Percentiles rank a stretch among this genome's conserved stretches.
Evolutionary conservation across 2,329 filamentous ascomycete genomes (phyloP).

Genomic region (Neophaeococcomyces mojaviensis): DNA sequence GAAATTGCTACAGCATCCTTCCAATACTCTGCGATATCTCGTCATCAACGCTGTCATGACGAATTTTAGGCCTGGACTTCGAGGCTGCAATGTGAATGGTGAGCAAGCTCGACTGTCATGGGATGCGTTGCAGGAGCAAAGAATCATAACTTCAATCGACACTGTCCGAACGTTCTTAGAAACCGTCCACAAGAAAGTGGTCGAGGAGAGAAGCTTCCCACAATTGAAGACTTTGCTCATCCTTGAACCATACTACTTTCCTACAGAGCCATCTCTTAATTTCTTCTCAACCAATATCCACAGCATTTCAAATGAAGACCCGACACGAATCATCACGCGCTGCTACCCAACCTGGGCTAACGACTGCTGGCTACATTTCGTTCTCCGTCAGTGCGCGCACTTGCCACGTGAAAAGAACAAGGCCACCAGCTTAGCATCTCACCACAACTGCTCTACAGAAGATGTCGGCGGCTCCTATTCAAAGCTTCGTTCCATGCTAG

Average conservation of each 20-base stretch:
- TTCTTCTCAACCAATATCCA: constrained; percentile 3
- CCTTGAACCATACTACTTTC: constrained; percentile 4
- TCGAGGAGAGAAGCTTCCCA: background rate
- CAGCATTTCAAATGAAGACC: background rate
- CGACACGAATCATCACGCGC: background rate
- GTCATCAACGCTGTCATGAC: background rate
- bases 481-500: too few relatives aligned
- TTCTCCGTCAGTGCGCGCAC: constrained; percentile 1
- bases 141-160: background rate
- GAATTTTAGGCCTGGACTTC: background rate
- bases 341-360: constrained; percentile 1
- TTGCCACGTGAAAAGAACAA: background rate
- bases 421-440: background rate
- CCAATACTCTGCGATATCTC: background rate
- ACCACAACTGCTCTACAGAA: background rate
- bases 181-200: background rate
- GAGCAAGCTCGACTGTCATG: background rate
- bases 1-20: background rate
- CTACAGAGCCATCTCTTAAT: background rate
- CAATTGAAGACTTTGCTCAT: background rate
- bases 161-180: background rate
- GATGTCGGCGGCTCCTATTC: background rate
- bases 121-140: background rate
- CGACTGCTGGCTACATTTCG: background rate
- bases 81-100: background rate